Evolutionary conservation across 805 yeast genomes (phyloP).

Genomic region (Pichia eremophila): DNA sequence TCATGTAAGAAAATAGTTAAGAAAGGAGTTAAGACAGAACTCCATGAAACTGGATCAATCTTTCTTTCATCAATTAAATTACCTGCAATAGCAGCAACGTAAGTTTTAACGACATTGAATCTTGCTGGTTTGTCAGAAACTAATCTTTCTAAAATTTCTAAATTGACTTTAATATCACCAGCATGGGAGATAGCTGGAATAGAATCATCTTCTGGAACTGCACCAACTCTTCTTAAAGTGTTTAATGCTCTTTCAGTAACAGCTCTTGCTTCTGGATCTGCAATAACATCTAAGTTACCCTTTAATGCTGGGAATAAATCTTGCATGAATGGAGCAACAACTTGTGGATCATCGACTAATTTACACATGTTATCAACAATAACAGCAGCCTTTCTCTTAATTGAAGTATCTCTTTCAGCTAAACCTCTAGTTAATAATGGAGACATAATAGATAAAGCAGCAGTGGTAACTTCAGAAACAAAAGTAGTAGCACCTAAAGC

Average conservation of each 20-base stretch:
- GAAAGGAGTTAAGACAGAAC: constrained; percentile 81
- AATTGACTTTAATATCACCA: constrained; percentile 89
- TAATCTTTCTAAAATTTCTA: constrained; percentile 68
- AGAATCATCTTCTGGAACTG: constrained; percentile 77
- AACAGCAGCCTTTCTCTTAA: constrained; percentile 99
- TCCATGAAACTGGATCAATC: constrained; percentile 90
- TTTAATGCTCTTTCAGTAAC: constrained; percentile 94
- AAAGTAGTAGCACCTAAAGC: constrained; percentile 98
- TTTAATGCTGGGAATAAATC: constrained; percentile 93
- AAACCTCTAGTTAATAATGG: constrained; percentile 99
- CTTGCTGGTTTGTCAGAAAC: constrained; percentile 61
- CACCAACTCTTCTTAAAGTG: constrained; percentile 99
- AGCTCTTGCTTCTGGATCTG: constrained; percentile 99
- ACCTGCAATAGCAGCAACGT: constrained; percentile 96
- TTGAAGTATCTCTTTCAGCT: constrained; percentile 98
- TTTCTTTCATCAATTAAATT: constrained; percentile 97
- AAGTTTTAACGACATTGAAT: constrained; percentile 69
- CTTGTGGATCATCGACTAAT: constrained; percentile 99
- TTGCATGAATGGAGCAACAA: constrained; percentile 98
- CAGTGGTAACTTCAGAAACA: constrained; percentile 99
- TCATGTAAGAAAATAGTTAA: constrained; percentile 94
- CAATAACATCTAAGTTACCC: constrained; percentile 90
- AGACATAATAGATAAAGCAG: constrained; percentile 98
- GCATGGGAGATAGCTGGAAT: constrained; percentile 98
- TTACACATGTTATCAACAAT: constrained; percentile 99